Percentiles rank a stretch among this genome's conserved stretches.
These are phyloP conservation scores for Vitis rupestris DNA, from an alignment of 164 flowering plant species.

Conservation along the genomic window DNA sequence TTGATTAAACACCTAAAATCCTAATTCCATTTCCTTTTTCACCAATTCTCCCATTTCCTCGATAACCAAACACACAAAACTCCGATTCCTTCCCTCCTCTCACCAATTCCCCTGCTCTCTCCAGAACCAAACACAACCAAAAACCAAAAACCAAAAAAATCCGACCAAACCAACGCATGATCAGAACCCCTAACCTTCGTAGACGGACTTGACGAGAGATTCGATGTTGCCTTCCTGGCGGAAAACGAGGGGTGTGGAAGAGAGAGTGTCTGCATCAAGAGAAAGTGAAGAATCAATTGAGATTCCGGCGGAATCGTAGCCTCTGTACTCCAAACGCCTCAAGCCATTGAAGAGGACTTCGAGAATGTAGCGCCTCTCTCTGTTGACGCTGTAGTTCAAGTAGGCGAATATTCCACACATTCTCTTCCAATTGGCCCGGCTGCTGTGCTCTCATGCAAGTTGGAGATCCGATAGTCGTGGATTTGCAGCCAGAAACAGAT, in stretches of 20 bases:
- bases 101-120: not conserved
- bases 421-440: not conserved
- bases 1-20: no score
- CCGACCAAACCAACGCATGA: not conserved
- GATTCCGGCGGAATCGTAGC: constrained; percentile 96
- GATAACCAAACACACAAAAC: no score
- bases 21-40: no score
- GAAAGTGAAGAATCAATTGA: constrained; percentile 57
- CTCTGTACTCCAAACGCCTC: constrained; percentile 89
- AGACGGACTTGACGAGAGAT: constrained; percentile 84
- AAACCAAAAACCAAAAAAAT: not conserved
- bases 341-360: constrained; percentile 90
- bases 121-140: constrained; percentile 2
- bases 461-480: no score
- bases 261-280: not conserved
- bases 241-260: constrained; percentile 71
- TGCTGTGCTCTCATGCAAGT: no score
- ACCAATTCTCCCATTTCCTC: no score
- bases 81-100: no score
- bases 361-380: constrained; percentile 74
- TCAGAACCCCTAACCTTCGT: constrained; percentile 44
- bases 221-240: constrained; percentile 94
- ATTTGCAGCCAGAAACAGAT: no score
- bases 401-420: constrained; percentile 99
- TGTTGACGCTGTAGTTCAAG: constrained; percentile 69